A percentile compares a stretch with the other conserved stretches of the same genome.
These are phyloP conservation scores for Cornus kousa DNA, from an alignment of 148 eudicot genomes.

Conservation along the genomic window DNA sequence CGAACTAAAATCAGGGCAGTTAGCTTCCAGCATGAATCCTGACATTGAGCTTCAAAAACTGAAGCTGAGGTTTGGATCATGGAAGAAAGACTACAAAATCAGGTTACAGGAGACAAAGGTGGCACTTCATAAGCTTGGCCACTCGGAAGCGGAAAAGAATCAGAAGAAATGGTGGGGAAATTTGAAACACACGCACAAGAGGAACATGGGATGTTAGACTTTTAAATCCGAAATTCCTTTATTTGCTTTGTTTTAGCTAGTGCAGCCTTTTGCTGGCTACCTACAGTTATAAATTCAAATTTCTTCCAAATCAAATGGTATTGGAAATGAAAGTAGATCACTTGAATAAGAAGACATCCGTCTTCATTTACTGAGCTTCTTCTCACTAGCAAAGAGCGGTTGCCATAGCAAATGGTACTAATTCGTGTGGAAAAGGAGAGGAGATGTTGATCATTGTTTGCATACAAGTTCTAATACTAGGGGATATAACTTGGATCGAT, in stretches of 20 bases:
- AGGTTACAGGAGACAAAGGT: conserved; percentile 33
- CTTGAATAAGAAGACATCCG: too few species aligned
- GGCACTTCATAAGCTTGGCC: conserved; percentile 30
- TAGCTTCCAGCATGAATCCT: conserved; percentile 5
- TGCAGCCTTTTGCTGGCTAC: neutral
- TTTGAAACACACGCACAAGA: conserved; percentile 1
- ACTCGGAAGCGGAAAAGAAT: conserved; percentile 21
- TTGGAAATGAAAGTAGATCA: too few species aligned
- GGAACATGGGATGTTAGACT: neutral
- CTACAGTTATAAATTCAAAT: neutral
- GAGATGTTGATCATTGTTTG: neutral
- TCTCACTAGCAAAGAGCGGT: too few species aligned
- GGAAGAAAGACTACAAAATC: conserved; percentile 44
- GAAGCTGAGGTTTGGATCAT: conserved; percentile 33
- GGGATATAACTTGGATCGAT: neutral
- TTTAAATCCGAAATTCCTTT: too few species aligned
- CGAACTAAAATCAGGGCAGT: conserved; percentile 8
- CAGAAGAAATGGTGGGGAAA: conserved; percentile 34
- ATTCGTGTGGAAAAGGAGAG: neutral
- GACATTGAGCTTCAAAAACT: conserved; percentile 33
- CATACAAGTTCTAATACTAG: neutral
- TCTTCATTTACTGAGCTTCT: too few species aligned
- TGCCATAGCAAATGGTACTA: too few species aligned
- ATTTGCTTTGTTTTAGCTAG: neutral
- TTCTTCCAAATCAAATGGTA: too few species aligned